Evolutionary conservation across 2,329 filamentous ascomycete genomes (phyloP).

Genomic region (Didymellaceae sp.): DNA sequence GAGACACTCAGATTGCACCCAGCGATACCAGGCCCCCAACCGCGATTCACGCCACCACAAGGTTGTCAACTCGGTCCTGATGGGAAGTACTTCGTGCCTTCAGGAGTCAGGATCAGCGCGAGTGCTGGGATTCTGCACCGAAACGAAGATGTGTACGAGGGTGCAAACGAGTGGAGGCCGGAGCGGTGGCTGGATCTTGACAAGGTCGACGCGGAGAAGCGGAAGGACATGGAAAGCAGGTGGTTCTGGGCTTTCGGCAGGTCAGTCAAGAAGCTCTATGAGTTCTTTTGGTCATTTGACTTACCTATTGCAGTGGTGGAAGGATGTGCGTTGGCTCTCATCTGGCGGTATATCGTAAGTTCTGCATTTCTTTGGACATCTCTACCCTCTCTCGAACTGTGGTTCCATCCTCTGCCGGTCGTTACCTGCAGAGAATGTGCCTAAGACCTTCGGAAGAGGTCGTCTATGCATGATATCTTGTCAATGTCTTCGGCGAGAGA

Average conservation of each 20-base stretch:
- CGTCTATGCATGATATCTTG: background rate
- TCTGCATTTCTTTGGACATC: background rate
- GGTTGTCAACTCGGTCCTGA: constrained; percentile 51
- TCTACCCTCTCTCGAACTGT: background rate
- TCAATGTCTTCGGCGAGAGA: constrained; percentile 4
- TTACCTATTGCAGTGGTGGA: constrained; percentile 48
- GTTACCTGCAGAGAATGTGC: too few relatives aligned
- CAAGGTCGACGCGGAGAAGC: constrained; percentile 41
- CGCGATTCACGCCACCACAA: constrained; percentile 58
- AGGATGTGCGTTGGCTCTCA: constrained; percentile 60
- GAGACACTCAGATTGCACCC: constrained; percentile 68
- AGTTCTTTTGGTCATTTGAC: constrained; percentile 1
- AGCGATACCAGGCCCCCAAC: constrained; percentile 68
- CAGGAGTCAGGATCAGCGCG: constrained; percentile 53
- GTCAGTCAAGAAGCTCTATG: constrained; percentile 28
- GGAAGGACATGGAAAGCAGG: constrained; percentile 52
- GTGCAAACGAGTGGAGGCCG: constrained; percentile 50
- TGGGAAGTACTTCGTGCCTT: constrained; percentile 47
- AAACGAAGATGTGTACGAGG: constrained; percentile 54
- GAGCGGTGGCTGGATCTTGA: constrained; percentile 52
- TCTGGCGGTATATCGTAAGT: constrained; percentile 55
- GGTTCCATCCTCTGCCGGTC: too few relatives aligned
- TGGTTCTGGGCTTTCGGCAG: constrained; percentile 61
- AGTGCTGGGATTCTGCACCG: constrained; percentile 56
- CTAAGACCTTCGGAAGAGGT: too few relatives aligned